These are phyloP conservation scores for Basidioascus undulatus DNA, from an alignment of 768 basidiomycete genomes.

Conservation along the genomic window DNA sequence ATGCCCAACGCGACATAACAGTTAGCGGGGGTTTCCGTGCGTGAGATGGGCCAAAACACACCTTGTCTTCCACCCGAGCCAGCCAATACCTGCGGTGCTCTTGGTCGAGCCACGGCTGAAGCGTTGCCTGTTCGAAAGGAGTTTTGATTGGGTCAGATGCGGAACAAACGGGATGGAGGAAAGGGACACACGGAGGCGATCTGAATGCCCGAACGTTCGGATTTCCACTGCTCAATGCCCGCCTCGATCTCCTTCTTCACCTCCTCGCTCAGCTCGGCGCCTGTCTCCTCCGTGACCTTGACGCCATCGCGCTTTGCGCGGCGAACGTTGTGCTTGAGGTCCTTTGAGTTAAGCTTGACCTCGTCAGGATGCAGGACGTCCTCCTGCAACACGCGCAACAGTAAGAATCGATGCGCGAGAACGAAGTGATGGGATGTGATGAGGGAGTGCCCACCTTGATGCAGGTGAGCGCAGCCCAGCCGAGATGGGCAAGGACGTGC, in stretches of 20 bases:
- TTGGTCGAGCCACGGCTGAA: conserved; percentile 7
- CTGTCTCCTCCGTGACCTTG: conserved; percentile 2
- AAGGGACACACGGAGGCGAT: conserved; percentile 6
- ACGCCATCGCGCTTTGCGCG: conserved; percentile 3
- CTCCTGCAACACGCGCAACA: no score
- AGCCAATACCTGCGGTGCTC: conserved; percentile 7
- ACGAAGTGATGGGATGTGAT: neutral
- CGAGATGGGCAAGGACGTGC: neutral
- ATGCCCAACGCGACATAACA: neutral
- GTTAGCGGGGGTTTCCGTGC: neutral
- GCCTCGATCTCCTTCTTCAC: conserved; percentile 15
- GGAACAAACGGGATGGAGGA: neutral
- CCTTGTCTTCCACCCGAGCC: conserved; percentile 6
- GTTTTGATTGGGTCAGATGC: neutral
- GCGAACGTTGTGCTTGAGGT: conserved; percentile 6
- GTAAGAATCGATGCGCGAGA: no score
- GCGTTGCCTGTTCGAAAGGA: neutral
- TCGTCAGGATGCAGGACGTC: conserved; percentile 7
- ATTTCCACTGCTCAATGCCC: conserved; percentile 6
- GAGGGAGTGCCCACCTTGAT: conserved; percentile 4
- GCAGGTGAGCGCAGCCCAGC: conserved; percentile 5
- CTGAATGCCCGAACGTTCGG: conserved; percentile 4
- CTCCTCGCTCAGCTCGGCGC: conserved; percentile 1
- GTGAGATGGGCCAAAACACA: no score
- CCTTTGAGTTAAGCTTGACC: conserved; percentile 8